Base-by-base conservation (phyloP, 1,139 yeast genomes). In the Saccharomycopsis hybrid region DNA sequence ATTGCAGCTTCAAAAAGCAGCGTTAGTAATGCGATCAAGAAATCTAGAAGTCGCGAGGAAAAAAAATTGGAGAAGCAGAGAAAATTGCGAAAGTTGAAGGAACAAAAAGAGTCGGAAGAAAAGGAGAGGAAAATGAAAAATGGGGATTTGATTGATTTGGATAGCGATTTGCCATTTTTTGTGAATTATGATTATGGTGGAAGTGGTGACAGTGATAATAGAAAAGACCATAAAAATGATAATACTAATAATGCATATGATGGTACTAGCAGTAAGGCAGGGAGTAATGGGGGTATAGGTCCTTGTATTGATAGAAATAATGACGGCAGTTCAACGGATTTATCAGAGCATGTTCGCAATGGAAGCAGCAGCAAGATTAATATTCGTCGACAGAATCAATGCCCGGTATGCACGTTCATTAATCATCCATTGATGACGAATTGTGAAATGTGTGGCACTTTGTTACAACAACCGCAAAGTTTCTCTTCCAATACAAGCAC, bases 401-500 rank as follows among this genome's bases (percentile, higher is more conserved):
- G 98, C 58, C 82, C 89, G 0, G 72, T 76, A 43, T 92, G 97
- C 60, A 92, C 97, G 0, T 92, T 90, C 60, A 69, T 78, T 13
- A 92, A 92, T 62, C 96, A 90, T 63, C 85, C 90, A 0, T 78
- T 86, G 3, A 69, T 92, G 71, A 69, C 74, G 45, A 73, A 71
- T 55, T 92, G 98, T 64, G 98, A 92, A 64, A 76, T 92, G 62
- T 92, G 97, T 67, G 96, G 96, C 0, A 71, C 83, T 0, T 73
- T 75, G 44, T 67, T 86, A 31, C 65, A 70, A 18, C 18, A 18
- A 18, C 18, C 18, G 18, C 18, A 18, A 18, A 18, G 18, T 18
- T 18, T 18, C 18, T 18, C 18, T 18, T 18, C 18, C 18, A 18
- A 18, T 18, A 18, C 18, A 18, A 18, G 18, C 18, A 18, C 18